Evolutionary conservation across 352 stramenopile species (phyloP).

Genomic region (Globisporangium acanthophoron): DNA sequence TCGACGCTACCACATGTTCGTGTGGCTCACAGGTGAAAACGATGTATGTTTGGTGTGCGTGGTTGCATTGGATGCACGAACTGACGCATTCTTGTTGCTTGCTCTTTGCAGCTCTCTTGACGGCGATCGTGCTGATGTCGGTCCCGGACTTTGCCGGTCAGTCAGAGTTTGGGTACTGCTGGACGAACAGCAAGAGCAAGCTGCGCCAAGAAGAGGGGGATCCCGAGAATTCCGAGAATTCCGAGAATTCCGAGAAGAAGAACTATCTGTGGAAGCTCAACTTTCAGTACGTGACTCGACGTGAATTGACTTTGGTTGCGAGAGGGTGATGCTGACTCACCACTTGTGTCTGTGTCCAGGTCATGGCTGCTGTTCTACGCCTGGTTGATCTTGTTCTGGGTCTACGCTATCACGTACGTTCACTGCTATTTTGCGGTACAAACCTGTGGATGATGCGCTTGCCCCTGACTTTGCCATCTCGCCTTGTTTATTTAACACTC

Average conservation of each 20-base stretch:
- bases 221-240: no score
- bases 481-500: neutral
- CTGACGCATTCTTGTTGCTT: neutral
- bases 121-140: slow-evolving; percentile 62
- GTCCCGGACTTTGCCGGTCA: slow-evolving; percentile 63
- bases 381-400: slow-evolving; percentile 83
- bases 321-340: neutral
- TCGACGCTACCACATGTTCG: slow-evolving; percentile 77
- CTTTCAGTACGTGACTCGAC: slow-evolving; percentile 53
- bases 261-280: slow-evolving; percentile 82
- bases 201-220: slow-evolving; percentile 17
- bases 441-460: neutral
- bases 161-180: slow-evolving; percentile 85
- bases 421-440: neutral
- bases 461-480: slow-evolving; percentile 7
- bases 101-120: slow-evolving; percentile 37
- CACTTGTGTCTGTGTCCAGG: slow-evolving; percentile 17
- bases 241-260: slow-evolving; percentile 28
- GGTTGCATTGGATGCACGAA: neutral
- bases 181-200: slow-evolving; percentile 70
- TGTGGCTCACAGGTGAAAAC: slow-evolving; percentile 62
- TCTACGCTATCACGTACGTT: slow-evolving; percentile 74
- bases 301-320: neutral
- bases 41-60: neutral
- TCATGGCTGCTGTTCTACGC: slow-evolving; percentile 86